Conservation (phyloP, 2,329 filamentous ascomycete species). For the Alternaria infectoria region DNA sequence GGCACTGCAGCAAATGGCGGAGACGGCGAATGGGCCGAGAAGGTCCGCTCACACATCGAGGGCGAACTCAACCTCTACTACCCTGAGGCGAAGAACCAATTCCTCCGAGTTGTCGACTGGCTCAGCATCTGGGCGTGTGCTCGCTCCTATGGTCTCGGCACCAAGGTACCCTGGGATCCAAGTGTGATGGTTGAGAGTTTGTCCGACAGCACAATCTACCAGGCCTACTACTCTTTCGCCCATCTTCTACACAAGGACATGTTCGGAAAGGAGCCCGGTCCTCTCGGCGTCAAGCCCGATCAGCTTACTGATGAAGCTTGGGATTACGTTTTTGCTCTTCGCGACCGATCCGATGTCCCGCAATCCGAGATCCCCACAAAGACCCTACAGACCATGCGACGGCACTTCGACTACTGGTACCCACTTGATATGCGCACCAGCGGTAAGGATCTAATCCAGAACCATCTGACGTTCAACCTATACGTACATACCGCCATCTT, state of each 20-base stretch:
- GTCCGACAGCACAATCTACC: slow-evolving; percentile 92
- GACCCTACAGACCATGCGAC: slow-evolving; percentile 78
- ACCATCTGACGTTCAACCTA: slow-evolving; percentile 94
- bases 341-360: slow-evolving; percentile 72
- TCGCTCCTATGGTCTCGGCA: slow-evolving; percentile 88
- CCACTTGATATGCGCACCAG: slow-evolving; percentile 86
- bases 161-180: slow-evolving; percentile 92
- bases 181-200: slow-evolving; percentile 91
- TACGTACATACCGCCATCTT: slow-evolving; percentile 94
- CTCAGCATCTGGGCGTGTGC: slow-evolving; percentile 87
- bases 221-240: slow-evolving; percentile 70
- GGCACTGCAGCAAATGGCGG: slow-evolving; percentile 71
- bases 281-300: slow-evolving; percentile 67
- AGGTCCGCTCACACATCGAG: slow-evolving; percentile 56
- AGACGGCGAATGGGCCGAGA: slow-evolving; percentile 76
- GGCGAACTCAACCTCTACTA: slow-evolving; percentile 81
- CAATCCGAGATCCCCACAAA: slow-evolving; percentile 75
- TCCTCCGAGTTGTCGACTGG: slow-evolving; percentile 88
- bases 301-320: slow-evolving; percentile 96
- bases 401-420: slow-evolving; percentile 97
- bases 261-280: slow-evolving; percentile 68
- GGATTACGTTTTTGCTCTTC: slow-evolving; percentile 91
- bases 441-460: slow-evolving; percentile 75
- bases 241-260: slow-evolving; percentile 79
- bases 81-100: slow-evolving; percentile 61